phyloP scores from a whole-genome alignment of 2,329 filamentous ascomycete genomes.

The Alternaria conjuncta region DNA sequence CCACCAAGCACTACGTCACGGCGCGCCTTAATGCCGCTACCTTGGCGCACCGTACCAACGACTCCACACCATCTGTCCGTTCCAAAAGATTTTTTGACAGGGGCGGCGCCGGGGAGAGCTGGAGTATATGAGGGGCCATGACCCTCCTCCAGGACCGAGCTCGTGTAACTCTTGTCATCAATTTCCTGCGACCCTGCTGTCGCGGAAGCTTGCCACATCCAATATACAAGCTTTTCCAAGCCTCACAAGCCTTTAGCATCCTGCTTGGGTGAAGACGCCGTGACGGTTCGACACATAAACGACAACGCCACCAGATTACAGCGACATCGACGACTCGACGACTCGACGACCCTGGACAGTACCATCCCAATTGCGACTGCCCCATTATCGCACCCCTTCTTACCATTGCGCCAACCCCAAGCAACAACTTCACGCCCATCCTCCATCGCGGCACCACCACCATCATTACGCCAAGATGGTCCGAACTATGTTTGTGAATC shows the following conservation, averaged over 20 bases:
- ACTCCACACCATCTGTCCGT: constrained; percentile 12
- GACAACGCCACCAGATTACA: neutral
- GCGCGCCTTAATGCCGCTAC: constrained; percentile 12
- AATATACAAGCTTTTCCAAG: constrained; percentile 37
- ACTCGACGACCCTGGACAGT: constrained; percentile 6
- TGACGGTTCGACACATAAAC: constrained; percentile 20
- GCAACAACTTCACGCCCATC: constrained; percentile 13
- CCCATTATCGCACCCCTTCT: neutral
- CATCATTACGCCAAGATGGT: constrained; percentile 42
- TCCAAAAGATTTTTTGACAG: constrained; percentile 8
- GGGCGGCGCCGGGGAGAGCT: neutral
- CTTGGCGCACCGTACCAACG: constrained; percentile 9
- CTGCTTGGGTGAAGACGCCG: constrained; percentile 24
- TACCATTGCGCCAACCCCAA: constrained; percentile 17
- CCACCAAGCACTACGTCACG: constrained; percentile 20
- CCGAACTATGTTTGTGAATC: constrained; percentile 51
- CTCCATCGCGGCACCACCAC: constrained; percentile 4
- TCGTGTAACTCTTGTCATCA: neutral
- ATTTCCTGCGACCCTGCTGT: constrained; percentile 1
- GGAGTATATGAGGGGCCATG: constrained; percentile 6
- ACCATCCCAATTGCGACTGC: constrained; percentile 10
- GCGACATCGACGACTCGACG: neutral
- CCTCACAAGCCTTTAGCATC: constrained; percentile 31
- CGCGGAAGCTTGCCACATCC: constrained; percentile 4
- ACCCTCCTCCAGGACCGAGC: neutral